phyloP scores from a whole-genome alignment of 169 alveolate species.

The Plasmodium vinckei region DNA sequence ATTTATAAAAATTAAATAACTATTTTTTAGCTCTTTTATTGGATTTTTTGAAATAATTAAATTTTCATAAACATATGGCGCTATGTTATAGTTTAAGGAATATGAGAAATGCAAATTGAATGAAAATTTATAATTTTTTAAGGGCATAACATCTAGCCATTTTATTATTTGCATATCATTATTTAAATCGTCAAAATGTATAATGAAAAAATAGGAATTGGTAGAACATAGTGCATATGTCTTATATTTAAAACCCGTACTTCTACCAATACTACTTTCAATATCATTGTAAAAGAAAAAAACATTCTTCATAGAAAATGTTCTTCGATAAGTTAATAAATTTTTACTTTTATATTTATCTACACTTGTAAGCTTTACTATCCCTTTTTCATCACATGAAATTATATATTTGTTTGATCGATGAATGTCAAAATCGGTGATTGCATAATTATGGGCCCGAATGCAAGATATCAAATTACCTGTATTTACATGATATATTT shows the following conservation, averaged over 20 bases:
- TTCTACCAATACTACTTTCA: not conserved
- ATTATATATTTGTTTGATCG: conserved; percentile 59
- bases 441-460: conserved; percentile 20
- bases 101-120: conserved; percentile 51
- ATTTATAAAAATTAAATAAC: conserved; percentile 59
- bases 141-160: conserved; percentile 8
- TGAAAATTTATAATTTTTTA: conserved; percentile 16
- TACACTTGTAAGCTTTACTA: conserved; percentile 22
- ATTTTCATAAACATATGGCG: conserved; percentile 36
- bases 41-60: conserved; percentile 50
- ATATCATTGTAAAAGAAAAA: conserved; percentile 29
- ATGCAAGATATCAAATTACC: conserved; percentile 56
- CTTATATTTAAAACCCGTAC: conserved; percentile 6
- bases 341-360: conserved; percentile 49
- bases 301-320: conserved; percentile 53
- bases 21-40: conserved; percentile 51
- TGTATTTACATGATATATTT: conserved; percentile 47
- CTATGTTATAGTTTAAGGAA: conserved; percentile 44
- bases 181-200: conserved; percentile 50
- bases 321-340: conserved; percentile 48
- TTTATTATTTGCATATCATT: conserved; percentile 21
- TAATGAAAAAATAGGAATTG: conserved; percentile 50
- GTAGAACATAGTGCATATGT: conserved; percentile 71
- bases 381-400: conserved; percentile 69
- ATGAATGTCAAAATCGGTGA: conserved; percentile 73